phyloP scores from a whole-genome alignment of 305 asterid genomes.

The Euphrasia arctica region DNA sequence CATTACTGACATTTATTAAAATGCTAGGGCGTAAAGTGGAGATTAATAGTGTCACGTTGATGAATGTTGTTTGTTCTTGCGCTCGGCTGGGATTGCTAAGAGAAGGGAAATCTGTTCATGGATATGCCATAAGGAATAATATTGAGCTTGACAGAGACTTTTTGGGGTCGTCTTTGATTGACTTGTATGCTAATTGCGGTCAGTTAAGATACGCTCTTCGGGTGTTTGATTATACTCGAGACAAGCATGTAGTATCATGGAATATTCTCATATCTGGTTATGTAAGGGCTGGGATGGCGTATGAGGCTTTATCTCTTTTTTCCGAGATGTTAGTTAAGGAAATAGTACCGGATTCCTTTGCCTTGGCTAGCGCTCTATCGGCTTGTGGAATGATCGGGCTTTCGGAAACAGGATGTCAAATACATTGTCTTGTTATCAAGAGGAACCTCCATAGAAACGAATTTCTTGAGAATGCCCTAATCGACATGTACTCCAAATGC shows the following conservation, averaged over 20 bases:
- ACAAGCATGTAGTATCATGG: constrained; percentile 61
- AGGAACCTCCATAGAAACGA: constrained; percentile 41
- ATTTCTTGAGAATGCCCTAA: constrained; percentile 69
- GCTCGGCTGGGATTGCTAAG: constrained; percentile 61
- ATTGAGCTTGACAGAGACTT: constrained; percentile 46
- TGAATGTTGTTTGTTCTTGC: constrained; percentile 66
- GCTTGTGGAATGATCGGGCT: constrained; percentile 61
- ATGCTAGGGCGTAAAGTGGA: constrained; percentile 46
- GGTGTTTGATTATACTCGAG: constrained; percentile 43
- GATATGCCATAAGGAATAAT: constrained; percentile 46
- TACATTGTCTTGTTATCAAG: constrained; percentile 59
- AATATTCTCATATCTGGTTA: constrained; percentile 84
- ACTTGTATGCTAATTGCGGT: constrained; percentile 75
- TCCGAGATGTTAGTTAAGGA: constrained; percentile 54
- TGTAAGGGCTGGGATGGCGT: constrained; percentile 47
- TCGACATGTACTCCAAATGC: constrained; percentile 74
- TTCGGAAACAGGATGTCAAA: constrained; percentile 54
- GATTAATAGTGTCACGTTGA: constrained; percentile 62
- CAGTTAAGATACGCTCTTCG: constrained; percentile 38
- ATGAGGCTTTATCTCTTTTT: constrained; percentile 61
- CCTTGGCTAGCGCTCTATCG: constrained; percentile 65
- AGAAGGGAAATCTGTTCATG: constrained; percentile 73
- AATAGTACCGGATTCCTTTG: constrained; percentile 61
- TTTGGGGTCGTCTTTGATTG: constrained; percentile 68
- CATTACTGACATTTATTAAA: constrained; percentile 37